Conservation (phyloP, 495 filamentous ascomycete species). For the Neurospora hispaniola region DNA sequence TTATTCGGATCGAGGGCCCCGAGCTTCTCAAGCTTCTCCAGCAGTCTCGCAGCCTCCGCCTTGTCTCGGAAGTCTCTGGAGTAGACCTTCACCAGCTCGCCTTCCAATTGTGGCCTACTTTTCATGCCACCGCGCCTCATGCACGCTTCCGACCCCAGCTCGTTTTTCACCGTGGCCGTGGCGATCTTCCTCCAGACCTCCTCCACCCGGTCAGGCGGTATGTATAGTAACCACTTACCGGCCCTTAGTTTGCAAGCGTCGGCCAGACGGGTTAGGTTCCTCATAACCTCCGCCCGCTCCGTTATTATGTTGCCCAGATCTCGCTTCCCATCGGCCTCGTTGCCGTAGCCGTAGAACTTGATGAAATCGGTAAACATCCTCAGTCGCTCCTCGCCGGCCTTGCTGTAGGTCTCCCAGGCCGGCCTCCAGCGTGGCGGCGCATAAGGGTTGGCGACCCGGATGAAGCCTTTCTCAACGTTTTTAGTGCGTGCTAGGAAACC, state of each 20-base stretch:
- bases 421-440: conserved; percentile 13
- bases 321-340: neutral
- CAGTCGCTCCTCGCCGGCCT: conserved; percentile 28
- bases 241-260: conserved; percentile 11
- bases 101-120: conserved; percentile 26
- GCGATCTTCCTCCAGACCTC: conserved; percentile 53
- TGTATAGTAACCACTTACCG: conserved; percentile 72
- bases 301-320: conserved; percentile 35
- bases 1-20: conserved; percentile 41
- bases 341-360: neutral
- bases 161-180: conserved; percentile 48
- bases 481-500: conserved; percentile 47
- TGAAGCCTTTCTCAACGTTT: conserved; percentile 10
- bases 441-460: conserved; percentile 52
- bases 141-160: conserved; percentile 62
- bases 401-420: conserved; percentile 17
- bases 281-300: conserved; percentile 38
- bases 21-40: conserved; percentile 47
- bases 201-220: conserved; percentile 44
- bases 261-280: conserved; percentile 47
- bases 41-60: conserved; percentile 56
- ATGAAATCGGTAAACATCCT: conserved; percentile 24
- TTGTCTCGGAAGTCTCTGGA: conserved; percentile 61
- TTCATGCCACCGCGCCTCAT: conserved; percentile 35
- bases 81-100: conserved; percentile 59